Evolutionary conservation across 129 eudicot genomes (phyloP).

Genomic region (Flaveria sonorensis): DNA sequence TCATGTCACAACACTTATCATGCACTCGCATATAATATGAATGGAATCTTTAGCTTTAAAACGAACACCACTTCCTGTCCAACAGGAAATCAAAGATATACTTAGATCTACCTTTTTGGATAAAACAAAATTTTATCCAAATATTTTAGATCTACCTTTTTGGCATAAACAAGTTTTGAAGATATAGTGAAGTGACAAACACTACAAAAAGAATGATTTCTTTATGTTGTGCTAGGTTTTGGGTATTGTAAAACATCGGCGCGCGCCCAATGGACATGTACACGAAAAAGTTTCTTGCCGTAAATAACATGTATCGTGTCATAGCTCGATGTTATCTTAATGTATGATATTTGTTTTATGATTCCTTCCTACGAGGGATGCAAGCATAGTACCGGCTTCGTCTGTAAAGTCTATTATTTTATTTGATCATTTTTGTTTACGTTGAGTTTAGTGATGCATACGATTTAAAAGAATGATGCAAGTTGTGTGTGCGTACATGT

Average conservation of each 20-base stretch:
- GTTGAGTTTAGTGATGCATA: neutral
- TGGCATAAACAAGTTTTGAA: slow-evolving; percentile 17
- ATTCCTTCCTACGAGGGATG: too few species aligned
- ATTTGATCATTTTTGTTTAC: neutral
- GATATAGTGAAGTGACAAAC: slow-evolving; percentile 35
- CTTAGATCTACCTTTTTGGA: slow-evolving; percentile 28
- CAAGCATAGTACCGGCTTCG: neutral
- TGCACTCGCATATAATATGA: slow-evolving; percentile 32
- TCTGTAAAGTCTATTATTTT: neutral
- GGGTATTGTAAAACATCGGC: slow-evolving; percentile 8
- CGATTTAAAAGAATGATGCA: neutral
- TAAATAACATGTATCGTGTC: slow-evolving; percentile 21
- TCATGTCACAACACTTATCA: slow-evolving; percentile 34
- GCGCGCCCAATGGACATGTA: neutral
- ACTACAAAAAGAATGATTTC: slow-evolving; percentile 1
- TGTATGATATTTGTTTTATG: neutral
- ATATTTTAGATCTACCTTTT: slow-evolving; percentile 28
- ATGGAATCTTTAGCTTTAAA: slow-evolving; percentile 23
- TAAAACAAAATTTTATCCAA: slow-evolving; percentile 31
- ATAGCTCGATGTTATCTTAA: neutral
- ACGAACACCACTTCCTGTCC: slow-evolving; percentile 30
- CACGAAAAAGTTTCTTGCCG: slow-evolving; percentile 10
- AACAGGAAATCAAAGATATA: slow-evolving; percentile 30
- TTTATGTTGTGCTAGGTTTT: slow-evolving; percentile 3
- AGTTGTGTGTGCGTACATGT: neutral